Base-by-base conservation (phyloP, 345 rosid species). In the Gynandropsis gynandra region DNA sequence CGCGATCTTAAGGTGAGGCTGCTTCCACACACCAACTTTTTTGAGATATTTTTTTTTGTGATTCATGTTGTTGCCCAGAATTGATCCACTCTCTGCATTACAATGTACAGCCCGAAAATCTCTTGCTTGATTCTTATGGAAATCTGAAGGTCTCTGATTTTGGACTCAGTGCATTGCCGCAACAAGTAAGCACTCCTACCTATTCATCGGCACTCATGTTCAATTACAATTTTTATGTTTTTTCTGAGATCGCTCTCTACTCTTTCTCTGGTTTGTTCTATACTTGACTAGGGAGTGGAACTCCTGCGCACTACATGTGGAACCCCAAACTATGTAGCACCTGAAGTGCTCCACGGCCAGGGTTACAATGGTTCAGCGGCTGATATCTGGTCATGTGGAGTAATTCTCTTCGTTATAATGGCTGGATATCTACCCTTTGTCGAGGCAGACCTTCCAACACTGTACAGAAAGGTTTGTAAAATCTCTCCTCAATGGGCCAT, bases 281-380 rank as follows among this genome's bases (percentile, higher is more conserved):
- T 38, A 43, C 34, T 59, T 40, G 42, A 24, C 67, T 69, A 92
- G 98, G 98, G 84, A 40, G 93, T 87, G 67, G 90, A 95, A 58
- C 87, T 90, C 64, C 79, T 87, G 50, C 89, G 73, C 46, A 90
- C 98, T 8, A 77, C 96, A 16, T 92, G 98, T 70, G 98, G 98
- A 72, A 92, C 96, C 52, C 96, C 96, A 16, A 92, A 92, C 74
- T 92, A 92, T 51, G 98, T 85, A 20, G 96, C 96, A 58, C 98
- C 98, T 7, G 98, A 92, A 85, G 98, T 82, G 10, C 54, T 80
- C 44, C 48, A 37, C 44, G 60, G 78, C 62, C 74, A 49, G 8
- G 96, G 95, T 50, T 92, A 92, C 63, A 79, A 79, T 62, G 98
- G 98, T 39, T 83, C 96, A 38, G 83, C 82, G 66, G 93, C 98